Base-by-base conservation (phyloP, 495 filamentous ascomycete genomes). In the Penicillium pancosmium region DNA sequence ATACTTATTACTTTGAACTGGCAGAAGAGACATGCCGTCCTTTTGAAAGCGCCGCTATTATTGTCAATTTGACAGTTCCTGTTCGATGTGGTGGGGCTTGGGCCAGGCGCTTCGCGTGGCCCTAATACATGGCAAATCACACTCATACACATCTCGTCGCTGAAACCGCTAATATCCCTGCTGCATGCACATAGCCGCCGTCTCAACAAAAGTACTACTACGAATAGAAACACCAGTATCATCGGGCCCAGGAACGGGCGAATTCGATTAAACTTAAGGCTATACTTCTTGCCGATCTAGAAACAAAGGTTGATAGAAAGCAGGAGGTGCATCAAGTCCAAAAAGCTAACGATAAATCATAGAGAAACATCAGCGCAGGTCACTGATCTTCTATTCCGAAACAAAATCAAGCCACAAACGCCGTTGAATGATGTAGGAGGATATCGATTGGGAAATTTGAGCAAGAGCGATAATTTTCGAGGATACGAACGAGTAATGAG, bases 121-220 rank as follows among this genome's bases (percentile, higher is more conserved):
- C 19, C 48, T 51, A 41, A 25, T 18, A 19, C 41, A 36, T 23
- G 53, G 11, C 55, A 55, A 52, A 52, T 54, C 41, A 61, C 31
- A 50, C 40, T 18, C 41, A 61, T 18, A 50, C 19, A 16, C 16
- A 38, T 47, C 43, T 11, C 36, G 23, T 3, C 23, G 36, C 34
- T 62, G 59, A 65, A 62, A 62, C 41, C 46, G 15, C 59, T 50
- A 57, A 50, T 21, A 11, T 21, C 50, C 47, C 18, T 52, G 41
- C 25, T 48, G 56, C 50, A 41, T 54, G 56, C 50, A 13, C 40
- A 27, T 68, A 68, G 60, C 62, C 62, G 65, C 65, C 52, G 56
- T 46, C 41, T 46, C 16, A 41, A 16, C 27, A 31, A 31, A 31
- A 31, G 27, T 31, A 31, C 27, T 31, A 9, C 27, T 31, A 31